phyloP scores from a whole-genome alignment of 257 asterid genomes.

The Ophiorrhiza pumila region DNA sequence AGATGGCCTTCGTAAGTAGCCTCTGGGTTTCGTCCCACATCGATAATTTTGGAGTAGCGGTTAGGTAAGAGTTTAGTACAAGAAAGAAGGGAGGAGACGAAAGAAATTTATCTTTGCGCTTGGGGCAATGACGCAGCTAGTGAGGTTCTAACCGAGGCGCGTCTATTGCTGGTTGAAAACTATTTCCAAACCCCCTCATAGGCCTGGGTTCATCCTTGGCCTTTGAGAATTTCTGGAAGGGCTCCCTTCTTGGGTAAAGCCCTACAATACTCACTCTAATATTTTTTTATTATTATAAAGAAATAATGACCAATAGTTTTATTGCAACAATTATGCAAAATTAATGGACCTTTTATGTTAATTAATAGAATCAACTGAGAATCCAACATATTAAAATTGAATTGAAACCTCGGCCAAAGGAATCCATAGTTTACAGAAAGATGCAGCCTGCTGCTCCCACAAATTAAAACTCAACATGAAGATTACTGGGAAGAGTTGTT shows the following conservation, averaged over 20 bases:
- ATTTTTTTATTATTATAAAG: no score
- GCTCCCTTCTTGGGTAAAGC: neutral
- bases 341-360: no score
- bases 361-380: no score
- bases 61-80: neutral
- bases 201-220: neutral
- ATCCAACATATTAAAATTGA: no score
- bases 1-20: no score
- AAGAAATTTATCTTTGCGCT: neutral
- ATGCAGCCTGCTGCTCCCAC: no score
- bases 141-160: slow-evolving; percentile 8
- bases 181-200: slow-evolving; percentile 5
- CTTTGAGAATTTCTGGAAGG: slow-evolving; percentile 7
- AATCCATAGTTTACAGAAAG: no score
- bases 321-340: no score
- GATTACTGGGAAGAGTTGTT: no score
- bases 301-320: no score
- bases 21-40: slow-evolving; percentile 9
- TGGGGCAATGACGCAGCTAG: slow-evolving; percentile 3
- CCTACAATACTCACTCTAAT: neutral
- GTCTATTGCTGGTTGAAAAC: slow-evolving; percentile 11
- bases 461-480: no score
- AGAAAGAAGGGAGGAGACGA: neutral
- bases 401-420: no score
- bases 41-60: neutral